phyloP scores from a whole-genome alignment of 257 asterid genomes.

The Galeopsis tetrahit region DNA sequence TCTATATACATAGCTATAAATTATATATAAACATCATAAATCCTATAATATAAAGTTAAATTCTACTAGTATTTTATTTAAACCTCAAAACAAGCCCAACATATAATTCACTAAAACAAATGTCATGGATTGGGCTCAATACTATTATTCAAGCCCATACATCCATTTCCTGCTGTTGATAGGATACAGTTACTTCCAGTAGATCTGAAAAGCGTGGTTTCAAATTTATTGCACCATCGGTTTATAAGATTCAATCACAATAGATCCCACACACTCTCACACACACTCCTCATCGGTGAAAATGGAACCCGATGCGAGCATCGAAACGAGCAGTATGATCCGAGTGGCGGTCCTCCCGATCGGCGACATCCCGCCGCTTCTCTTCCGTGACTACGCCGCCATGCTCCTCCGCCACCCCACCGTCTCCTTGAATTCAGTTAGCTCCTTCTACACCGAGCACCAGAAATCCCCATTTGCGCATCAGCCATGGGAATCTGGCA shows the following conservation, averaged over 20 bases:
- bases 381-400: slow-evolving; percentile 84
- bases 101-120: too few relatives aligned
- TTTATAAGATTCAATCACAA: background rate
- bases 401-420: slow-evolving; percentile 86
- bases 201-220: slow-evolving; percentile 5
- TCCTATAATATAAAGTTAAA: too few relatives aligned
- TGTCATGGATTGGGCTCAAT: background rate
- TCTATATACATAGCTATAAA: too few relatives aligned
- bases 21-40: too few relatives aligned
- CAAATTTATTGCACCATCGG: background rate
- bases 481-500: slow-evolving; percentile 95
- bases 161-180: background rate
- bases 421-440: slow-evolving; percentile 78
- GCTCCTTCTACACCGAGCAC: slow-evolving; percentile 98
- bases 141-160: background rate
- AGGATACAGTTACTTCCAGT: background rate
- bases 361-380: slow-evolving; percentile 59
- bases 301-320: slow-evolving; percentile 99
- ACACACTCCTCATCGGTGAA: slow-evolving; percentile 36
- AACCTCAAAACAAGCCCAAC: too few relatives aligned
- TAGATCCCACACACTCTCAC: slow-evolving; percentile 17
- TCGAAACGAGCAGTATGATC: slow-evolving; percentile 95
- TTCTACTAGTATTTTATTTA: too few relatives aligned
- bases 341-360: slow-evolving; percentile 92
- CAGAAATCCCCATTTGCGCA: slow-evolving; percentile 89